Base-by-base conservation (phyloP, 2,329 filamentous ascomycete species). In the Parasarocladium wereldwijsianum region DNA sequence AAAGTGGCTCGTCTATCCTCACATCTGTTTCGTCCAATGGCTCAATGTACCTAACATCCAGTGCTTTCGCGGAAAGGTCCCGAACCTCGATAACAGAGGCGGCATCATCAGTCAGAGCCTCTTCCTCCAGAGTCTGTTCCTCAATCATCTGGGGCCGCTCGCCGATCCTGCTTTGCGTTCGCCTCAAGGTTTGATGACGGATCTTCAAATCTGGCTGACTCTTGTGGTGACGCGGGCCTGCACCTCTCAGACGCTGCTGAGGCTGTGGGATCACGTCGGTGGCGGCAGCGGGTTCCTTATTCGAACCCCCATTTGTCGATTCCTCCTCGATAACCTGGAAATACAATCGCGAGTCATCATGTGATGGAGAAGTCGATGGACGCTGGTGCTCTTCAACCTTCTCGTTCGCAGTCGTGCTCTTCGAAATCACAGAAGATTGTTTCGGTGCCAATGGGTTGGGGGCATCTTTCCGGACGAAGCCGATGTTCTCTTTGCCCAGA, bases 161-260 rank as follows among this genome's bases (percentile, higher is more conserved):
- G 15, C 23, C 24, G 5, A 30, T 15, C 15, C 34, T 30, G 50
- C 60, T 62, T 36, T 64, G 58, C 1, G 57, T 62, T 27, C 54
- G 51, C 29, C 58, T 52, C 18, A 62, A 44, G 23, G 43, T 46
- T 17, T 47, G 58, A 29, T 50, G 52, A 32, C 59, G 54, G 26
- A 45, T 38, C 38, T 62, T 64, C 29, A 70, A 52, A 32, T 61
- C 56, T 8, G 66, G 65, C 44, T 70, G 66, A 42, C 64, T 69
- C 45, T 60, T 66, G 50, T 62, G 51, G 29, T 69, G 64, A 19
- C 64, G 62, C 34, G 57, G 54, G 6, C 15, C 19, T 10, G 24
- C 14, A 23, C 19, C 17, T 4, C 14, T 30, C 8, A 21, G 24
- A 17, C 24, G 28, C 11, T 17, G 19, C 10, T 19, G 28, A 9